These are phyloP conservation scores for Clarireedia paspali DNA, from an alignment of 2,329 filamentous ascomycete genomes.

Conservation along the genomic window DNA sequence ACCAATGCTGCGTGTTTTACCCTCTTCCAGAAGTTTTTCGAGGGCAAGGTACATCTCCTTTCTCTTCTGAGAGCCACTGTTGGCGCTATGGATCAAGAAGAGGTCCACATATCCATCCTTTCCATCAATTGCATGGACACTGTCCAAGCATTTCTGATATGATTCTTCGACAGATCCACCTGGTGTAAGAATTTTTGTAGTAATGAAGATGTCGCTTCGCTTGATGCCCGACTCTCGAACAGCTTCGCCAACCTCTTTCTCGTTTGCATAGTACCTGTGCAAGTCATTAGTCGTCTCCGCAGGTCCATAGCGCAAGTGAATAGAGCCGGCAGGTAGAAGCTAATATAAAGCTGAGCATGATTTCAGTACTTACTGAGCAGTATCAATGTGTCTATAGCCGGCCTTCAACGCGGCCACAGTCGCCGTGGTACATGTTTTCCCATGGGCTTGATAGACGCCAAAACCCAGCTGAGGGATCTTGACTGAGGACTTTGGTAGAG, in stretches of 20 bases:
- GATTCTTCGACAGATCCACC: background rate
- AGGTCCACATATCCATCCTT: constrained; percentile 14
- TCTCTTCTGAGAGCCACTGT: background rate
- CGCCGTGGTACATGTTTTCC: constrained; percentile 6
- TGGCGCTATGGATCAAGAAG: constrained; percentile 7
- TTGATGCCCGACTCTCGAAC: background rate
- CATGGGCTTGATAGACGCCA: constrained; percentile 6
- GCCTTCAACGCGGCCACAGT: background rate
- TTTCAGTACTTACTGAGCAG: constrained; percentile 5
- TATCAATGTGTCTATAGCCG: constrained; percentile 5
- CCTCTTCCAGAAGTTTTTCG: background rate
- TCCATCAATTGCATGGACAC: constrained; percentile 11
- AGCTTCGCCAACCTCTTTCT: constrained; percentile 3
- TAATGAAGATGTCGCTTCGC: constrained; percentile 7
- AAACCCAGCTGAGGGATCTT: constrained; percentile 8
- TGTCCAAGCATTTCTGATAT: constrained; percentile 6
- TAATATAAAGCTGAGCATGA: background rate
- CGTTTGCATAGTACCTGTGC: constrained; percentile 9
- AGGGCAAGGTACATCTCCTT: constrained; percentile 7
- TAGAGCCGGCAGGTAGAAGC: too few species aligned
- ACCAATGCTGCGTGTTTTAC: constrained; percentile 1
- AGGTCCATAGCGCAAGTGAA: too few species aligned
- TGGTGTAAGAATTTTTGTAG: constrained; percentile 5
- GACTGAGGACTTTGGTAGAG: background rate
- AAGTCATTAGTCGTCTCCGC: too few species aligned